Conservation (phyloP, 495 filamentous ascomycete genomes). For the Annulohypoxylon moriforme region DNA sequence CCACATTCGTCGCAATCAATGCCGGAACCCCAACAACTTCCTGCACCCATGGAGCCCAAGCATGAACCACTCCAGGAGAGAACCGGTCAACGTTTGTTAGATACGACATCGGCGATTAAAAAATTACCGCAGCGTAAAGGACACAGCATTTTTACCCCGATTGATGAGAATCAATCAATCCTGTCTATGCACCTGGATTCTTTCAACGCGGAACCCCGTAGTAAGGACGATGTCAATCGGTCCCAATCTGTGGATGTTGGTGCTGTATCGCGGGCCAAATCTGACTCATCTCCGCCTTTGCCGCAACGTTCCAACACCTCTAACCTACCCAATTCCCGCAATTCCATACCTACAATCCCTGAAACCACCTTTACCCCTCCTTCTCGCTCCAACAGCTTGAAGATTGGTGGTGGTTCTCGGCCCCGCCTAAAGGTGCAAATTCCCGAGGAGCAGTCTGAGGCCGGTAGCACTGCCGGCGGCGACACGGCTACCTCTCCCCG, state of each 20-base stretch:
- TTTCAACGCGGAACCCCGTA: conserved; percentile 57
- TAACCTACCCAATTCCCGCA: conserved; percentile 58
- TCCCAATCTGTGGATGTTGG: conserved; percentile 75
- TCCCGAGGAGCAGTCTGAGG: conserved; percentile 86
- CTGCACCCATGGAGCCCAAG: conserved; percentile 58
- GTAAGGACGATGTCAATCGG: conserved; percentile 60
- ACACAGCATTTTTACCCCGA: conserved; percentile 95
- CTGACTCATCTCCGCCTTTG: conserved; percentile 62
- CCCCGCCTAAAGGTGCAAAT: conserved; percentile 94
- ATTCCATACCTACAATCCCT: conserved; percentile 67
- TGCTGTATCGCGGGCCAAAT: conserved; percentile 57
- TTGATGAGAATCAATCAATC: conserved; percentile 91
- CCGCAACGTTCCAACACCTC: conserved; percentile 58
- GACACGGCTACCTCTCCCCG: conserved; percentile 74
- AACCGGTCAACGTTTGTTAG: conserved; percentile 54
- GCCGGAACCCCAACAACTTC: conserved; percentile 49
- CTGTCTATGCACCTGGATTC: conserved; percentile 85
- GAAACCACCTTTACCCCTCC: conserved; percentile 71
- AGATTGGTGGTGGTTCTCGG: conserved; percentile 68
- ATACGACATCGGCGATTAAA: conserved; percentile 66
- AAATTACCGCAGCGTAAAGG: conserved; percentile 79
- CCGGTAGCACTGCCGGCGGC: conserved; percentile 80
- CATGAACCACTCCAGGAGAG: conserved; percentile 58
- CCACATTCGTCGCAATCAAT: conserved; percentile 37
- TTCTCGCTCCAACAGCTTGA: conserved; percentile 76